These are phyloP conservation scores for Canna indica DNA, from an alignment of 176 grass and related monocot species.

Conservation along the genomic window DNA sequence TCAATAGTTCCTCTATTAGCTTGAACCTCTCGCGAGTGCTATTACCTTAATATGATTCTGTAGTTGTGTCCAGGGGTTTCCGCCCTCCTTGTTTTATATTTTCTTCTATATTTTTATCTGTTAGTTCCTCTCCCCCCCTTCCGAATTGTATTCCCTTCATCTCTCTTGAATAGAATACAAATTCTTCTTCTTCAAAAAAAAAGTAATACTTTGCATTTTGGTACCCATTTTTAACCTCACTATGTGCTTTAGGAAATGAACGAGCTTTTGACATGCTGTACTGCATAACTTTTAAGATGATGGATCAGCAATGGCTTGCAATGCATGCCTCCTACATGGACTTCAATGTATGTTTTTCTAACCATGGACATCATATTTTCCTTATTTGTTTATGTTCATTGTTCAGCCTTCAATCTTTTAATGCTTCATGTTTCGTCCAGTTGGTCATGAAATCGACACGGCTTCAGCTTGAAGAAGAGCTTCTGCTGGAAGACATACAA, in stretches of 20 bases:
- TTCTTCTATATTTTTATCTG: too few relatives aligned
- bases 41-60: background rate
- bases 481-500: conserved; percentile 69
- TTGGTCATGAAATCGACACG: conserved; percentile 71
- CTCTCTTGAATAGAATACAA: too few relatives aligned
- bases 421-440: conserved; percentile 27
- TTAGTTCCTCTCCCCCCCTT: too few relatives aligned
- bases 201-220: background rate
- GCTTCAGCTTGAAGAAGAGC: conserved; percentile 64
- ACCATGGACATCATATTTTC: background rate
- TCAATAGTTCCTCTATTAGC: background rate
- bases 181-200: too few relatives aligned
- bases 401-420: background rate
- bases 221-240: background rate
- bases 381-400: conserved; percentile 4
- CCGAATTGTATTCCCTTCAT: too few relatives aligned
- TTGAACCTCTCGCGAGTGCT: background rate
- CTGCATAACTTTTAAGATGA: conserved; percentile 82
- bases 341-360: conserved; percentile 57
- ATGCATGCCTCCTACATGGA: conserved; percentile 94
- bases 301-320: conserved; percentile 94
- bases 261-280: conserved; percentile 86
- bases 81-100: too few relatives aligned
- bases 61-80: too few relatives aligned
- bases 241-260: conserved; percentile 66